Percentiles rank a stretch among this genome's conserved stretches.
These are phyloP conservation scores for Talaromyces liani DNA, from an alignment of 495 filamentous ascomycete genomes.

Conservation along the genomic window DNA sequence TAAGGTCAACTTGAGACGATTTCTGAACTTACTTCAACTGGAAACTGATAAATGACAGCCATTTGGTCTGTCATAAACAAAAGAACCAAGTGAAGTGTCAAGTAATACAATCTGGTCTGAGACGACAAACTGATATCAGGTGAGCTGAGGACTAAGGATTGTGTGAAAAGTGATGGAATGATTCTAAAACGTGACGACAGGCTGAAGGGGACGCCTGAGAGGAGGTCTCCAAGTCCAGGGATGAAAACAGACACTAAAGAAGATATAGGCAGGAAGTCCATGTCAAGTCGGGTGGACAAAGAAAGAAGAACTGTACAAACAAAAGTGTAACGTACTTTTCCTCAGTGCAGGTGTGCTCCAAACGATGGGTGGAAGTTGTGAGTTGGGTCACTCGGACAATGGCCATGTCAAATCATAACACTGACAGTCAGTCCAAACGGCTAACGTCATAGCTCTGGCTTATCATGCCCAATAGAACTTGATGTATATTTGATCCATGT, in stretches of 20 bases:
- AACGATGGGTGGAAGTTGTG: not conserved
- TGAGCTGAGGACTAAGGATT: not conserved
- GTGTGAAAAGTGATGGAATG: not conserved
- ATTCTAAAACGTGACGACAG: not conserved
- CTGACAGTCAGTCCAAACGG: not conserved
- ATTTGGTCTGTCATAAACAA: not conserved
- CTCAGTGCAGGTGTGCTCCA: too few relatives aligned
- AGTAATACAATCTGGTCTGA: not conserved
- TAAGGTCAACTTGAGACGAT: not conserved
- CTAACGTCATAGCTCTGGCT: not conserved
- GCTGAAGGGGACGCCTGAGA: not conserved
- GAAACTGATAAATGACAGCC: conserved; percentile 14
- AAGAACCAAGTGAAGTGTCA: not conserved
- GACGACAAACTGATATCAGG: not conserved
- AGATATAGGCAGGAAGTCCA: not conserved
- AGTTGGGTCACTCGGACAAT: not conserved
- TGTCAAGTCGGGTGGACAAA: not conserved
- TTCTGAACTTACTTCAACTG: conserved; percentile 19
- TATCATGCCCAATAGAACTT: not conserved
- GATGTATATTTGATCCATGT: not conserved
- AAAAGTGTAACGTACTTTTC: not conserved
- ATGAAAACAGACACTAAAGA: not conserved
- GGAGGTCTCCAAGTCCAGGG: not conserved
- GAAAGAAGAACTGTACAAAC: not conserved
- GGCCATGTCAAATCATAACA: not conserved